Evolutionary conservation across 352 stramenopile species (phyloP).

Genomic region (Pythium phragmitis): DNA sequence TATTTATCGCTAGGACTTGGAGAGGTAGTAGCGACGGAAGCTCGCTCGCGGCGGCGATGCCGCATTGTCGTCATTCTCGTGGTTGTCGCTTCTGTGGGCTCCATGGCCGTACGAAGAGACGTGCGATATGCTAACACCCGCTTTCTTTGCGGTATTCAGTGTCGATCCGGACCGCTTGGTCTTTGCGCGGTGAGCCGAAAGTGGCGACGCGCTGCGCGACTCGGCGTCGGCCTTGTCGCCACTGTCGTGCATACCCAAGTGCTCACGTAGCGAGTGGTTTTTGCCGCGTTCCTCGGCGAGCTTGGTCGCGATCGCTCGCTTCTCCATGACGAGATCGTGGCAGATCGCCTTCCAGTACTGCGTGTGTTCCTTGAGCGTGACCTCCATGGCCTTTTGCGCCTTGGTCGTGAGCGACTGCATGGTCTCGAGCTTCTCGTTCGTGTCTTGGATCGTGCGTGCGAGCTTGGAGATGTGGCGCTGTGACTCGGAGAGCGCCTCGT

Average conservation of each 20-base stretch:
- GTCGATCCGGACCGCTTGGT: background rate
- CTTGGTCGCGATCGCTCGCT: conserved; percentile 23
- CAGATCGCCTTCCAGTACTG: conserved; percentile 32
- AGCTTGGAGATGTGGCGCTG: conserved; percentile 24
- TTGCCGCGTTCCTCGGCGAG: conserved; percentile 29
- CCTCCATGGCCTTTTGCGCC: conserved; percentile 28
- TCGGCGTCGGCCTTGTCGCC: conserved; percentile 8
- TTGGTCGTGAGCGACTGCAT: conserved; percentile 21
- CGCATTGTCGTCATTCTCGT: background rate
- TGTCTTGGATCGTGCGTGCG: conserved; percentile 20
- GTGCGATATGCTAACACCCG: background rate
- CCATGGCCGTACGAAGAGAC: background rate
- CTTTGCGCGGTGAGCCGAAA: background rate
- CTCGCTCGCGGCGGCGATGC: conserved; percentile 10
- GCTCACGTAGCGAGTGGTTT: conserved; percentile 27
- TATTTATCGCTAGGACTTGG: conserved; percentile 12
- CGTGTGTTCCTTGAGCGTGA: conserved; percentile 27
- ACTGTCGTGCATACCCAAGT: conserved; percentile 26
- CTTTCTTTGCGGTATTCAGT: background rate
- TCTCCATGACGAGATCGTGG: conserved; percentile 29
- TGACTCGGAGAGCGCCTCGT: conserved; percentile 21
- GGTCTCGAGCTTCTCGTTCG: conserved; percentile 25
- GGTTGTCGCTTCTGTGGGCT: background rate
- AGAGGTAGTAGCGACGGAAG: conserved; percentile 32
- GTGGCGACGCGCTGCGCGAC: conserved; percentile 1